Evolutionary conservation across 2,329 filamentous ascomycete genomes (phyloP).

Genomic region (Kalmusia sp.): DNA sequence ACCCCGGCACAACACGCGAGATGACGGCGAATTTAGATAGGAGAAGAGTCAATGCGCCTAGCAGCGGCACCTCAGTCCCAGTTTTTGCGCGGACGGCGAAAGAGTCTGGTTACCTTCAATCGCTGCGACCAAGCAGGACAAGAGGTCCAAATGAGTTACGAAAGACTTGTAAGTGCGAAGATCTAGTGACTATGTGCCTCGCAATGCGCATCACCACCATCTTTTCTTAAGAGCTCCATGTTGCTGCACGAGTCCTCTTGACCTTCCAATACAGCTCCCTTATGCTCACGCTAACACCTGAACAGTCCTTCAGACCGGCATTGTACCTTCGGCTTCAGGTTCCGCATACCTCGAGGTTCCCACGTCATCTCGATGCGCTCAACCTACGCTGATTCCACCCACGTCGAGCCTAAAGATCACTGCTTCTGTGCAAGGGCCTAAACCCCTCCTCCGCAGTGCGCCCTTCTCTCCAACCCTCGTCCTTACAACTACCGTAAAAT

Average conservation of each 20-base stretch:
- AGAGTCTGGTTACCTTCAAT: conserved; percentile 54
- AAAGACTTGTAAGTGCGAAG: conserved; percentile 85
- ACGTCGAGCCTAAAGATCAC: conserved; percentile 83
- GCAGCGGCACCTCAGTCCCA: conserved; percentile 76
- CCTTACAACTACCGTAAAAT: conserved; percentile 92
- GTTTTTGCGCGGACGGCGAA: conserved; percentile 66
- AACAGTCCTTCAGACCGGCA: conserved; percentile 84
- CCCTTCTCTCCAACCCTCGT: conserved; percentile 93
- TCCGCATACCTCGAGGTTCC: conserved; percentile 81
- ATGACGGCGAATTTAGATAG: conserved; percentile 64
- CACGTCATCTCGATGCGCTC: conserved; percentile 51
- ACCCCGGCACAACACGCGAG: conserved; percentile 10
- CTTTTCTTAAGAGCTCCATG: too few relatives aligned
- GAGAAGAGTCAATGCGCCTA: conserved; percentile 87
- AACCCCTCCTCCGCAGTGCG: conserved; percentile 86
- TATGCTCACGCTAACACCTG: not conserved
- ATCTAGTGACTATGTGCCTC: too few relatives aligned
- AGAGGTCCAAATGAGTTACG: conserved; percentile 75
- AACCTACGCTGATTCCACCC: conserved; percentile 58
- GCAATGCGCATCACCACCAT: too few relatives aligned
- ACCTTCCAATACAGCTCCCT: not conserved
- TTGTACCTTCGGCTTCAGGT: conserved; percentile 91
- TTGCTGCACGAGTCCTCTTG: not conserved
- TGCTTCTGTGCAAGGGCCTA: conserved; percentile 91
- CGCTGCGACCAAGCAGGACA: conserved; percentile 60